These are phyloP conservation scores for Venturia oleaginea DNA, from an alignment of 2,329 filamentous ascomycete species.

Conservation along the genomic window DNA sequence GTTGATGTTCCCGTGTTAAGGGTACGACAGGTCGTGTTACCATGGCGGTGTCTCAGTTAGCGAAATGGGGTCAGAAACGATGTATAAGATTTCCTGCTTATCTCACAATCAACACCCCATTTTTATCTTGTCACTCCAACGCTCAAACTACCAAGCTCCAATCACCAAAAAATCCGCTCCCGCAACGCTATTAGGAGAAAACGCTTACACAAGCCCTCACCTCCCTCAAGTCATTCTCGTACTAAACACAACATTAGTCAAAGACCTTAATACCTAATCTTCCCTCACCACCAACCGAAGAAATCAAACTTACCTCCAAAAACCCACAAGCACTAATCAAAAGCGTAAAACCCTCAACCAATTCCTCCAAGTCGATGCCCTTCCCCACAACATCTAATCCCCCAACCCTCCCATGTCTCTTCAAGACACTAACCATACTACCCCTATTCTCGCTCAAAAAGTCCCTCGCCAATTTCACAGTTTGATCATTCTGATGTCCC, in stretches of 20 bases:
- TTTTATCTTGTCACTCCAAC: no score
- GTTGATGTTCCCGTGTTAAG: no score
- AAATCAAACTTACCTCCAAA: constrained; percentile 57
- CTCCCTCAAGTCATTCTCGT: neutral
- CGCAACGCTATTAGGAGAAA: neutral
- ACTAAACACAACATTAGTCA: neutral
- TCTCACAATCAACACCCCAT: no score
- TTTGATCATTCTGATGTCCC: constrained; percentile 68
- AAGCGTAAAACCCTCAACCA: constrained; percentile 78
- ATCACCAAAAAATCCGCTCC: no score
- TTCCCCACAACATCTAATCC: constrained; percentile 13
- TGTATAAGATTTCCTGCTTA: no score
- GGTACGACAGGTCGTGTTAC: no score
- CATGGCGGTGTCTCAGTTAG: no score
- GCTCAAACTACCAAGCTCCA: no score
- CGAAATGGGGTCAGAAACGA: no score
- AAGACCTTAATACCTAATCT: neutral
- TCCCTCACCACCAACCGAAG: neutral
- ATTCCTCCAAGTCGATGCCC: constrained; percentile 58
- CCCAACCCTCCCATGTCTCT: constrained; percentile 69
- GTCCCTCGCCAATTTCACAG: constrained; percentile 61
- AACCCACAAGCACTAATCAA: constrained; percentile 77
- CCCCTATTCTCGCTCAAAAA: constrained; percentile 79
- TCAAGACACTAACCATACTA: constrained; percentile 81
- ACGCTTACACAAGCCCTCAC: neutral